phyloP scores from a whole-genome alignment of 2,329 filamentous ascomycete species.

The Phaeophleospora eucalypticola region DNA sequence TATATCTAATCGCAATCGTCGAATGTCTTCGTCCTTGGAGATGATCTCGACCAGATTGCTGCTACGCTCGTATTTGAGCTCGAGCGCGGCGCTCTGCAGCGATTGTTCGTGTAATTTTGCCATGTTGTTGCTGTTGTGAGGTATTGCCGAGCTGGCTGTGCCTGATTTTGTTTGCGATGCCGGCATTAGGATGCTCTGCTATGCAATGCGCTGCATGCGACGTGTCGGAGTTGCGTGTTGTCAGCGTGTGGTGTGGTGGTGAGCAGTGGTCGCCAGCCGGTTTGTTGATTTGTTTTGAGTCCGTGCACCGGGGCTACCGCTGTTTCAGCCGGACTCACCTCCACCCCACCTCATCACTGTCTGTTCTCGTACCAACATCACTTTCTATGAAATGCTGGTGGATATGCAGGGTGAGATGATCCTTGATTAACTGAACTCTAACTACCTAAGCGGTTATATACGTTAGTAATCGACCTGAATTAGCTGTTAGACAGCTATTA shows the following conservation, averaged over 20 bases:
- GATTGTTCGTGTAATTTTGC: constrained; percentile 44
- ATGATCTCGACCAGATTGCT: constrained; percentile 63
- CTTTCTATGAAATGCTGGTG: too few relatives aligned
- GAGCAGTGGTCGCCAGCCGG: neutral
- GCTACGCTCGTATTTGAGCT: constrained; percentile 65
- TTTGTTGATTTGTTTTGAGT: constrained; percentile 4
- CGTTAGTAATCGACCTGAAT: too few relatives aligned
- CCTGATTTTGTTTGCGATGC: constrained; percentile 12
- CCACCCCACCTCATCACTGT: too few relatives aligned
- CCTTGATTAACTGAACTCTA: too few relatives aligned
- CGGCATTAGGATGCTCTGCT: constrained; percentile 13
- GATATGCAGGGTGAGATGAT: too few relatives aligned
- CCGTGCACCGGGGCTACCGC: too few relatives aligned
- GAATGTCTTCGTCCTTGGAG: constrained; percentile 68
- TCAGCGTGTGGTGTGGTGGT: neutral
- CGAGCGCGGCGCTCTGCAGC: constrained; percentile 54
- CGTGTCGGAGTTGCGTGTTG: too few relatives aligned
- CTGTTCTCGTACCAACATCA: too few relatives aligned
- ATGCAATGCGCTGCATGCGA: constrained; percentile 3
- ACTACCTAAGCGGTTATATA: too few relatives aligned
- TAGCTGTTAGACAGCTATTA: too few relatives aligned
- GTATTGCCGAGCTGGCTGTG: constrained; percentile 3
- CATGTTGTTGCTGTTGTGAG: constrained; percentile 21
- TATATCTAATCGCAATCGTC: constrained; percentile 64
- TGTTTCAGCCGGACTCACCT: too few relatives aligned